These are phyloP conservation scores for Daldinia childiae DNA, from an alignment of 495 filamentous ascomycete genomes.

Conservation along the genomic window DNA sequence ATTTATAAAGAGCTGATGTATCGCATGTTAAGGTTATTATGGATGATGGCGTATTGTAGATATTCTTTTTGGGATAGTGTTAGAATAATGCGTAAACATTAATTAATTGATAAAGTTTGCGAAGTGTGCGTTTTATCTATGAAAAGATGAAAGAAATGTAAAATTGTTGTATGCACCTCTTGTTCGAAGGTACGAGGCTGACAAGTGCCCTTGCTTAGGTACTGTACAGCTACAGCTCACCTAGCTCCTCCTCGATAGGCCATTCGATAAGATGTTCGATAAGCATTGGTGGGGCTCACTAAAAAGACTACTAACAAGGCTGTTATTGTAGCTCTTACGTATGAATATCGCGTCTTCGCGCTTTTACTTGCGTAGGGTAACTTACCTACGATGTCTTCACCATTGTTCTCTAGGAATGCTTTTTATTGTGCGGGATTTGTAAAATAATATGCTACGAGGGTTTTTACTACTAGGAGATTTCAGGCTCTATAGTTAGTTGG, in stretches of 20 bases:
- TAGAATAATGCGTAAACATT: too few species aligned
- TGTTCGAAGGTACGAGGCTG: slow-evolving; percentile 32
- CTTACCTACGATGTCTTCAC: too few species aligned
- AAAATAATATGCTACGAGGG: too few species aligned
- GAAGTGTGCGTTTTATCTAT: background rate
- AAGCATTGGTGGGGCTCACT: slow-evolving; percentile 4
- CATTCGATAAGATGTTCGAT: background rate
- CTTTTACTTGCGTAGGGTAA: too few species aligned
- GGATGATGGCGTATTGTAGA: background rate
- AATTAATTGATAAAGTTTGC: background rate
- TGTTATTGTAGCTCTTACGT: too few species aligned
- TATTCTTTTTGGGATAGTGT: background rate
- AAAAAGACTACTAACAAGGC: too few species aligned
- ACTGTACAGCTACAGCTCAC: background rate
- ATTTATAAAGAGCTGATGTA: background rate
- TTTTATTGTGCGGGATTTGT: too few species aligned
- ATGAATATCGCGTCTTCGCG: too few species aligned
- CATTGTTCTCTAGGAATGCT: too few species aligned
- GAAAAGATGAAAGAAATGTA: background rate
- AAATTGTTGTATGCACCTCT: background rate
- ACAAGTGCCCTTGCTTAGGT: slow-evolving; percentile 24
- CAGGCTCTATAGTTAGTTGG: too few species aligned
- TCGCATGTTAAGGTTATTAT: slow-evolving; percentile 17
- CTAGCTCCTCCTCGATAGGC: background rate
- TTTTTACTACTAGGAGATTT: too few species aligned